Percentiles rank a stretch among this genome's conserved stretches.
These are phyloP conservation scores for Diaporthe eres DNA, from an alignment of 2,329 filamentous ascomycete genomes.

Conservation along the genomic window DNA sequence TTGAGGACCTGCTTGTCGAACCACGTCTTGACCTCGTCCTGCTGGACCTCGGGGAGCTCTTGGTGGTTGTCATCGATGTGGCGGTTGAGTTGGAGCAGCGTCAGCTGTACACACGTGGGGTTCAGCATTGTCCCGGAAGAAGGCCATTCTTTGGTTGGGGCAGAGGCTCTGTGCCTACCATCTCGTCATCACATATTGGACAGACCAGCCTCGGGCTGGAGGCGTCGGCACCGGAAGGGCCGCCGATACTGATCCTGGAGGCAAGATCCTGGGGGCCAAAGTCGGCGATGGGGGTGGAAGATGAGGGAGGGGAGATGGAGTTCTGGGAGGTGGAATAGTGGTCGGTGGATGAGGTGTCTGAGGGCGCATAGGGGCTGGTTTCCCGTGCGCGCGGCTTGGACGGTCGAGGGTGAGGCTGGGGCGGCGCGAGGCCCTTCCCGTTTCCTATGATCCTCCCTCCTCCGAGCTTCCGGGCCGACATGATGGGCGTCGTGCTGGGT, in stretches of 20 bases:
- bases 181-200: constrained; percentile 98
- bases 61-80: constrained; percentile 90
- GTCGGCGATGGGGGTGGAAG: constrained; percentile 75
- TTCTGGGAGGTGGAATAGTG: constrained; percentile 74
- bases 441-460: constrained; percentile 92
- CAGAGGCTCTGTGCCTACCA: constrained; percentile 70
- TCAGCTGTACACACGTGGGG: constrained; percentile 74
- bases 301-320: constrained; percentile 69
- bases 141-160: background rate
- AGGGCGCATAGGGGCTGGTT: constrained; percentile 66
- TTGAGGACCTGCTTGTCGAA: constrained; percentile 95
- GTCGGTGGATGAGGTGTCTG: constrained; percentile 79
- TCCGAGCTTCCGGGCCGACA: constrained; percentile 90
- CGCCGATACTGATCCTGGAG: constrained; percentile 81
- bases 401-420: constrained; percentile 54
- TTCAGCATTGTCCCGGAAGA: constrained; percentile 11
- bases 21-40: constrained; percentile 97
- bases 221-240: constrained; percentile 67
- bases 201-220: constrained; percentile 82
- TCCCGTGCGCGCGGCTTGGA: constrained; percentile 48
- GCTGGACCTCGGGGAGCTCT: constrained; percentile 88
- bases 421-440: constrained; percentile 84
- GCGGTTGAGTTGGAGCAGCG: constrained; percentile 89
- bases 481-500: constrained; percentile 56
- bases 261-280: constrained; percentile 80